phyloP scores from a whole-genome alignment of 2,329 filamentous ascomycete genomes.

The Kalaharituber pfeilii region DNA sequence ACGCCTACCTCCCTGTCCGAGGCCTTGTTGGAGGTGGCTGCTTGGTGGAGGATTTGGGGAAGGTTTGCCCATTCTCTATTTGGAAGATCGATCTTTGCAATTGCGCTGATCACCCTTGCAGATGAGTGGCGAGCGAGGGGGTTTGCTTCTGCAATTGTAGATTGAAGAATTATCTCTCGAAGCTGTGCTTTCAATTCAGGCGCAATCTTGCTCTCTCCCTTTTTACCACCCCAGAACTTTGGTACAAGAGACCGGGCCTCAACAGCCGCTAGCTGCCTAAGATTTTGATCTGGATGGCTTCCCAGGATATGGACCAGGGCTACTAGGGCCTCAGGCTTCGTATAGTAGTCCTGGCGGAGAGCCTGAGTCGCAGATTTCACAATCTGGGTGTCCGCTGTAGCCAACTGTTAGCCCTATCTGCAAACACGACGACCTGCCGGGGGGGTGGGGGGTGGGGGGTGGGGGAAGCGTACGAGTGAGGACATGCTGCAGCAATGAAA shows the following conservation, averaged over 20 bases:
- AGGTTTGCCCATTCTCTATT: constrained; percentile 75
- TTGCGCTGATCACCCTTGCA: constrained; percentile 70
- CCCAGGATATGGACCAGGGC: constrained; percentile 77
- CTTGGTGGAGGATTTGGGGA: constrained; percentile 59
- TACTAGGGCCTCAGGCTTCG: constrained; percentile 63
- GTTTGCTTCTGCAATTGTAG: constrained; percentile 62
- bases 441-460: constrained; percentile 8
- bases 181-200: constrained; percentile 62
- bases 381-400: constrained; percentile 64
- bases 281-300: constrained; percentile 51
- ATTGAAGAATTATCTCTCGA: constrained; percentile 66
- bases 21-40: constrained; percentile 56
- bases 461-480: constrained; percentile 53
- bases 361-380: constrained; percentile 80
- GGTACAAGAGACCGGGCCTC: constrained; percentile 67
- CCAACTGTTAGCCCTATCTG: constrained; percentile 10
- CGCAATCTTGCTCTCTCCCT: constrained; percentile 38
- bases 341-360: constrained; percentile 87
- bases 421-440: constrained; percentile 2
- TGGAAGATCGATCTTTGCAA: constrained; percentile 71
- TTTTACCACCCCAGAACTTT: constrained; percentile 55
- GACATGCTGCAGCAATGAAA: constrained; percentile 71
- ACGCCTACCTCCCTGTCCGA: constrained; percentile 76
- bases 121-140: constrained; percentile 67
- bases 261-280: constrained; percentile 81